These are phyloP conservation scores for Trypanosoma brucei DNA, from an alignment of 208 protist genomes.

Conservation along the genomic window DNA sequence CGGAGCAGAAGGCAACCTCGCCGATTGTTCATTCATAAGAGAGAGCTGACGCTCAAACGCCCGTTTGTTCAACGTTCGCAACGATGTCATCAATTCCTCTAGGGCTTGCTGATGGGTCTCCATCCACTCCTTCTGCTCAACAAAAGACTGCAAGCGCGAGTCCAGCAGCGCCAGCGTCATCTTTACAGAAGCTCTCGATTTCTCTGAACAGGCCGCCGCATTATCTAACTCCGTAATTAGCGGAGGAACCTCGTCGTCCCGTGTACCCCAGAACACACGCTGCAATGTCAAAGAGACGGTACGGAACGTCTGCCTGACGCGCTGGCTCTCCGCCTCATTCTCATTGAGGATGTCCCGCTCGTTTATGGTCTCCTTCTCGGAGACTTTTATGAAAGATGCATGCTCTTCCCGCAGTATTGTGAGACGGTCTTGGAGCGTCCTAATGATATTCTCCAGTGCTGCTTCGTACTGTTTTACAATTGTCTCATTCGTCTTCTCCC, in stretches of 20 bases:
- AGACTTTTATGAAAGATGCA: conserved; percentile 38
- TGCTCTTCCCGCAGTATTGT: conserved; percentile 60
- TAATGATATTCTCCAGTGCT: conserved; percentile 64
- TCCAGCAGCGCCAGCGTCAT: conserved; percentile 52
- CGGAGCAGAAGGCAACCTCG: conserved; percentile 1
- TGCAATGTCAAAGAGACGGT: conserved; percentile 43
- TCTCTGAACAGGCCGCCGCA: conserved; percentile 42
- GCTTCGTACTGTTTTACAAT: conserved; percentile 75
- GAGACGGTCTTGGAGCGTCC: conserved; percentile 57
- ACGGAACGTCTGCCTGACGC: conserved; percentile 52
- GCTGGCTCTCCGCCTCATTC: conserved; percentile 51
- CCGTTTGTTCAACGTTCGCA: conserved; percentile 48
- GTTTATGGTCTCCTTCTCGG: conserved; percentile 38
- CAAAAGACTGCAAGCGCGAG: conserved; percentile 39
- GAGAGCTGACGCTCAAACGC: conserved; percentile 55
- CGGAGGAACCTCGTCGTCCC: conserved; percentile 42
- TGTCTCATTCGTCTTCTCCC: conserved; percentile 60
- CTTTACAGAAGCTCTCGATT: conserved; percentile 54
- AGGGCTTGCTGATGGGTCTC: conserved; percentile 58
- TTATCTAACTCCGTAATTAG: conserved; percentile 55
- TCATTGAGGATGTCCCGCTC: conserved; percentile 47
- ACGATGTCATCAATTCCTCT: conserved; percentile 50
- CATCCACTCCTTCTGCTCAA: conserved; percentile 68
- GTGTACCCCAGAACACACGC: conserved; percentile 61
- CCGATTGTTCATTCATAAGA: conserved; percentile 44